phyloP scores from a whole-genome alignment of 495 filamentous ascomycete species.

The Lasiosphaeria hispida region DNA sequence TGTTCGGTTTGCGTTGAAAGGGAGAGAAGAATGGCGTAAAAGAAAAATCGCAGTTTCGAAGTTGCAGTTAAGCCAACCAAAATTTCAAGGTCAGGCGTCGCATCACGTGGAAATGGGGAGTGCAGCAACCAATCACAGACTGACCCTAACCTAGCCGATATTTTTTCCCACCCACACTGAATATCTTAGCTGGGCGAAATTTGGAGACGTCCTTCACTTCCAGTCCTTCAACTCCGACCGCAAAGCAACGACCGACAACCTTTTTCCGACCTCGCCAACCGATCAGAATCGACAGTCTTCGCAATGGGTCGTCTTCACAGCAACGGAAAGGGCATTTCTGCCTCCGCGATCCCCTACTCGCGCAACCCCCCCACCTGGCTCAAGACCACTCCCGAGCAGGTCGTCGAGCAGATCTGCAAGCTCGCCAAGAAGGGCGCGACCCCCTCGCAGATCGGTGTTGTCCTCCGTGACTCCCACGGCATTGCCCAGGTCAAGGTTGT shows the following conservation, averaged over 20 bases:
- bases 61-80: not conserved
- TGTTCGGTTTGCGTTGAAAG: not conserved
- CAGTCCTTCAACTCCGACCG: constrained; percentile 5
- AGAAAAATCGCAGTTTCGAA: not conserved
- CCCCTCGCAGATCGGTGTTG: constrained; percentile 97
- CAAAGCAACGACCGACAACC: constrained; percentile 29
- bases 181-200: constrained; percentile 13
- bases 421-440: constrained; percentile 96
- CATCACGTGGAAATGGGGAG: constrained; percentile 2
- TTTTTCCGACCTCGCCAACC: constrained; percentile 26
- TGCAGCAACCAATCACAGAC: constrained; percentile 14
- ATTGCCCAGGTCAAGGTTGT: constrained; percentile 95
- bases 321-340: constrained; percentile 98
- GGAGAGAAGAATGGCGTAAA: not conserved
- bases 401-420: constrained; percentile 98
- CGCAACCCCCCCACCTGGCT: constrained; percentile 88
- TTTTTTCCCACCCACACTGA: constrained; percentile 23
- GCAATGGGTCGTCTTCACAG: constrained; percentile 98
- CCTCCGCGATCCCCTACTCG: constrained; percentile 94
- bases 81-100: constrained; percentile 9
- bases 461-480: constrained; percentile 95
- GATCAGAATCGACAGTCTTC: constrained; percentile 40
- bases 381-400: constrained; percentile 83
- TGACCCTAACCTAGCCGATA: constrained; percentile 18
- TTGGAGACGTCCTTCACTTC: constrained; percentile 15